phyloP scores from a whole-genome alignment of 2,329 filamentous ascomycete genomes.

The Fusarium pilosicola region DNA sequence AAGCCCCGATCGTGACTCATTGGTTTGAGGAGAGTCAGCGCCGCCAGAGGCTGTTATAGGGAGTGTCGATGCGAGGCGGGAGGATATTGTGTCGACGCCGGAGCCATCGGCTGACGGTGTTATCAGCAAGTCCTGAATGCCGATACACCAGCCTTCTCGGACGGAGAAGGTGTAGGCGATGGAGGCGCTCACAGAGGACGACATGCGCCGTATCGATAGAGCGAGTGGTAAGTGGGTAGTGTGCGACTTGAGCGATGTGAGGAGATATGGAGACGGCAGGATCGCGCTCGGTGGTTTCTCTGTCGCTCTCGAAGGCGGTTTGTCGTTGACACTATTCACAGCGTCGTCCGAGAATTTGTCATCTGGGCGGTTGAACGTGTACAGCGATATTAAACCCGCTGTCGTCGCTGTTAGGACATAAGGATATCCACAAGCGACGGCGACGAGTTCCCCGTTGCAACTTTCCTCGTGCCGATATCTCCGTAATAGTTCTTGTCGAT shows the following conservation, averaged over 20 bases:
- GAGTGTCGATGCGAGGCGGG: constrained; percentile 51
- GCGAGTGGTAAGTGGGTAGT: constrained; percentile 82
- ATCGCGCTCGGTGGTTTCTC: background rate
- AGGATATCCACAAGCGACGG: constrained; percentile 77
- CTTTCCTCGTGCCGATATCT: constrained; percentile 70
- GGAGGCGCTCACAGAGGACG: constrained; percentile 75
- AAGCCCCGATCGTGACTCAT: constrained; percentile 46
- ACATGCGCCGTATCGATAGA: constrained; percentile 78
- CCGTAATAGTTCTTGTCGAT: constrained; percentile 54
- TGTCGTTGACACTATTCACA: background rate
- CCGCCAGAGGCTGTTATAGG: constrained; percentile 43
- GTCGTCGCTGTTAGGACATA: constrained; percentile 83
- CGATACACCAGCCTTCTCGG: constrained; percentile 84
- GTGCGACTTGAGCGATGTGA: constrained; percentile 84
- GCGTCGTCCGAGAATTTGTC: constrained; percentile 11
- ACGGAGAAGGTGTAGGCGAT: constrained; percentile 88
- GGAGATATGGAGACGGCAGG: constrained; percentile 55
- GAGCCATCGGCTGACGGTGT: constrained; percentile 39
- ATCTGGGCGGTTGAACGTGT: constrained; percentile 64
- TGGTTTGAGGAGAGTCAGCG: constrained; percentile 3
- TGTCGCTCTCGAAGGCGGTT: background rate
- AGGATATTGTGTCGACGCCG: constrained; percentile 49
- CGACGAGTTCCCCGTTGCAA: constrained; percentile 72
- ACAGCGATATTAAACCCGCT: constrained; percentile 79
- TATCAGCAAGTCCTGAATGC: constrained; percentile 88